Evolutionary conservation across 1,284 basidiomycete genomes (phyloP), one percentile per base, ranked within the genome.

Genomic region (Marasmius oreades): DNA sequence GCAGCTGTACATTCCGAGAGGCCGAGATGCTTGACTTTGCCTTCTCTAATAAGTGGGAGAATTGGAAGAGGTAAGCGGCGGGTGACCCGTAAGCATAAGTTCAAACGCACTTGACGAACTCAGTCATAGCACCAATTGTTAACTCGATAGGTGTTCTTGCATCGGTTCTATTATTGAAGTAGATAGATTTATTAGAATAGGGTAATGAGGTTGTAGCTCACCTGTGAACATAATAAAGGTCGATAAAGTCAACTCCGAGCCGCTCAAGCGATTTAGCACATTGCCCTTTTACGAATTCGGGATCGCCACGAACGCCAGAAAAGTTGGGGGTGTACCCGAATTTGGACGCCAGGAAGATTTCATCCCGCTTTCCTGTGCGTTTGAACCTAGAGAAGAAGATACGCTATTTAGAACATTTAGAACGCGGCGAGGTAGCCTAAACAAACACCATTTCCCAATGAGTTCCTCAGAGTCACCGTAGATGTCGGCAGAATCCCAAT

Each of bases 261-360:
- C 55, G 50, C 36, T 59, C 42, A 8, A 62, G 51, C n/a, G 60
- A 57, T 26, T 37, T 57, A 22, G 26, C 47, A 36, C 50, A 57
- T 52, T 59, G 53, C 22, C 46, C 52, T 20, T 58, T 56, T 10
- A 62, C 57, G 31, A 48, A 59, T 39, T 54, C 72, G 5, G 74
- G 72, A 18, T 67, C 66, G 1, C 72, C 70, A 31, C 66, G 33
- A 66, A 59, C 58, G 14, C 52, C 37, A 16, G 54, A 23, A 20
- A 58, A 50, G 10, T 55, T 57, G 3, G 50, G 53, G 12, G 55
- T 62, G 51, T 74, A 59, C 0, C 78, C 80, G 59, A 82, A 82
- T 64, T 86, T 86, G 46, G 74, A 77, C 2, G 76, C 74, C 3
- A 81, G 64, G 65, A 80, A 81, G 31, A 81, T 74, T 45, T 78